Base-by-base conservation (phyloP, 75 land plant genomes). In the Cupressus sempervirens region DNA sequence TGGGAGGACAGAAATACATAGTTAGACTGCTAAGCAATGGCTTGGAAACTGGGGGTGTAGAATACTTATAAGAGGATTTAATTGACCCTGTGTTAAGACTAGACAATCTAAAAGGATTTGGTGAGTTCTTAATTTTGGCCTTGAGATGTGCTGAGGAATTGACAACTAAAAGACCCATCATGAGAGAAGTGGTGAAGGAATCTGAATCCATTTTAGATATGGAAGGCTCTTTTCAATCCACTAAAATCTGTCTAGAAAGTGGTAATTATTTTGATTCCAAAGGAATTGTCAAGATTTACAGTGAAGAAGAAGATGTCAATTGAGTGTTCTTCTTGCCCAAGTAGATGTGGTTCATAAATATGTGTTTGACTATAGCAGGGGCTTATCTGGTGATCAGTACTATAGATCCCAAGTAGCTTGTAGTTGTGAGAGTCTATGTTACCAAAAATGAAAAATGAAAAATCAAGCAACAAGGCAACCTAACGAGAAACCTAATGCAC, bases 161-260 rank as follows among this genome's bases (percentile, higher is more conserved):
- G 34, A 92, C 91, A 7, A 75, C 76, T 50, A 87, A 91, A 38
- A 82, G 98, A 43, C 98, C 97, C 1, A 80, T 90, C 15, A 96
- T 95, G 98, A 90, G 93, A 38, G 94, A 90, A 48, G 93, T 94
- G n/a, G 96, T 96, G 54, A 93, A 93, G 88, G 87, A 91, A 56
- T 67, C 95, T 43, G 98, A 96, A 85, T 72, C 67, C 45, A 84
- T 95, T 68, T 26, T 87, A 20, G 85, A 62, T 12, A 82, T 82
- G 83, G 58, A 46, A 29, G 34, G 74, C 15, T 30, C 20, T 11
- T 26, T 0, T 67, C n/a, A 23, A 6, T 67, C 72, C 29, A 26
- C 72, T 67, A 67, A 67, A 29, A 1, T 67, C 10, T 16, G 20
- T 54, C 23, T 20, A 54, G 30, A 29, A 23, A 67, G 72, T 67